Evolutionary conservation across 2,329 filamentous ascomycete species (phyloP).

Genomic region (Macrophomina phaseolina): DNA sequence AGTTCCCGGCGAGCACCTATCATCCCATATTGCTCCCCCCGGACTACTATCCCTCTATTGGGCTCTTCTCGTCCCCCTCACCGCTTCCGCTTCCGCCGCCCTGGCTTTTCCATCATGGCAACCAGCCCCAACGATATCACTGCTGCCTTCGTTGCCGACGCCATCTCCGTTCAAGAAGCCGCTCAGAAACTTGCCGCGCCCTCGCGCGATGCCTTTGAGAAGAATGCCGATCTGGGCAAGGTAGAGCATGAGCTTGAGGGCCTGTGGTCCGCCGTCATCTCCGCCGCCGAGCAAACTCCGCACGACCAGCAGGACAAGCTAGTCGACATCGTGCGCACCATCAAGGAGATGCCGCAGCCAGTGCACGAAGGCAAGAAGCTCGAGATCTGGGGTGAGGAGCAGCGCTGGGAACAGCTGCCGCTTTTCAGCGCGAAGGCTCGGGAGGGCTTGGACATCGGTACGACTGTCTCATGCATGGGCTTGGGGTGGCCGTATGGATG

Average conservation of each 20-base stretch:
- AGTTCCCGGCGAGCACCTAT: slow-evolving; percentile 16
- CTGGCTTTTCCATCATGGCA: slow-evolving; percentile 2
- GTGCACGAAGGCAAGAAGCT: slow-evolving; percentile 2
- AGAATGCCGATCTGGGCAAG: slow-evolving; percentile 20
- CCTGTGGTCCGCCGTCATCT: slow-evolving; percentile 10
- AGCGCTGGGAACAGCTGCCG: slow-evolving; percentile 24
- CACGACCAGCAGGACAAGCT: slow-evolving; percentile 14
- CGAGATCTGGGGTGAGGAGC: slow-evolving; percentile 19
- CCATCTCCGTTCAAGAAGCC: slow-evolving; percentile 24
- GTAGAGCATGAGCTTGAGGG: slow-evolving; percentile 13
- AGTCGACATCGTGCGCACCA: slow-evolving; percentile 10
- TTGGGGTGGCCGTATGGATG: not conserved
- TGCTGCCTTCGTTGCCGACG: slow-evolving; percentile 11
- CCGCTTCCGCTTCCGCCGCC: not conserved
- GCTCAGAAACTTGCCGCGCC: slow-evolving; percentile 19
- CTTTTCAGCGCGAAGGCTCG: slow-evolving; percentile 18
- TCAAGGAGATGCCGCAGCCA: slow-evolving; percentile 18
- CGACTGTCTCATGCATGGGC: not conserved
- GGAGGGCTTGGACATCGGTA: slow-evolving; percentile 18
- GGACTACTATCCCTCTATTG: slow-evolving; percentile 1
- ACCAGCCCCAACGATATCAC: slow-evolving; percentile 4
- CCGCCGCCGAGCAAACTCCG: slow-evolving; percentile 21
- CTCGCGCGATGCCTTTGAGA: slow-evolving; percentile 7
- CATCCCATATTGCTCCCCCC: not conserved
- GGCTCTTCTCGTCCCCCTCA: not conserved